Conservation (phyloP, 2,329 filamentous ascomycete species). For the Penicillium sp. region DNA sequence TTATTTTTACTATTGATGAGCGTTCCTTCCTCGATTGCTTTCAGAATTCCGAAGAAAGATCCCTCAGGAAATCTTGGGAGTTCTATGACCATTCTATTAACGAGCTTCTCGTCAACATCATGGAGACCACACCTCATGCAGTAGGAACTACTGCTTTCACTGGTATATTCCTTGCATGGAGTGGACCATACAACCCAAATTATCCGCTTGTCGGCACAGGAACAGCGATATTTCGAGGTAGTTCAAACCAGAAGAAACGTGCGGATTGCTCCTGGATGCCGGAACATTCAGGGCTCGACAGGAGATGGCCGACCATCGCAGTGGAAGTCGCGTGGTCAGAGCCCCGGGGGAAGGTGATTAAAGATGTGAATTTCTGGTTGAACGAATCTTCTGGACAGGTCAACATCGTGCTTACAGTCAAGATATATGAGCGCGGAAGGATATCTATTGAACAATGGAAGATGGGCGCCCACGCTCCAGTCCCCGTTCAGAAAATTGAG, state of each 20-base stretch:
- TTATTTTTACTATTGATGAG: not conserved
- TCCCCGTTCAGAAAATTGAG: not conserved
- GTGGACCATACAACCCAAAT: too few species aligned
- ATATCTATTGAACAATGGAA: not conserved
- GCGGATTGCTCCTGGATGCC: not conserved
- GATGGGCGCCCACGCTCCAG: accelerated
- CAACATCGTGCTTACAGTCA: not conserved
- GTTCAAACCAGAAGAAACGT: not conserved
- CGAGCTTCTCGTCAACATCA: too few species aligned
- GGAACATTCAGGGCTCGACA: not conserved
- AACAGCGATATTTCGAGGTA: not conserved
- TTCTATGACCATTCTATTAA: too few species aligned
- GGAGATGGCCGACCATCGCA: not conserved
- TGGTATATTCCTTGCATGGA: accelerated
- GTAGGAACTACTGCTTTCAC: too few species aligned
- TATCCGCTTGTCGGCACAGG: too few species aligned
- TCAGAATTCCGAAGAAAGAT: not conserved
- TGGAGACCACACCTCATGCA: too few species aligned
- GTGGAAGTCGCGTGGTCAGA: not conserved
- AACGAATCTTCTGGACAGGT: not conserved
- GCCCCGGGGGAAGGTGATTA: too few species aligned
- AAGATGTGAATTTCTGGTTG: not conserved
- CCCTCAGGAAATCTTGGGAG: too few species aligned
- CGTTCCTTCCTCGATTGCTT: not conserved
- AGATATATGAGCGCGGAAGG: not conserved